A percentile compares a stretch with the other conserved stretches of the same genome.
These are phyloP conservation scores for Liriodendron chinense DNA, from an alignment of 164 flowering plant genomes.

Conservation along the genomic window DNA sequence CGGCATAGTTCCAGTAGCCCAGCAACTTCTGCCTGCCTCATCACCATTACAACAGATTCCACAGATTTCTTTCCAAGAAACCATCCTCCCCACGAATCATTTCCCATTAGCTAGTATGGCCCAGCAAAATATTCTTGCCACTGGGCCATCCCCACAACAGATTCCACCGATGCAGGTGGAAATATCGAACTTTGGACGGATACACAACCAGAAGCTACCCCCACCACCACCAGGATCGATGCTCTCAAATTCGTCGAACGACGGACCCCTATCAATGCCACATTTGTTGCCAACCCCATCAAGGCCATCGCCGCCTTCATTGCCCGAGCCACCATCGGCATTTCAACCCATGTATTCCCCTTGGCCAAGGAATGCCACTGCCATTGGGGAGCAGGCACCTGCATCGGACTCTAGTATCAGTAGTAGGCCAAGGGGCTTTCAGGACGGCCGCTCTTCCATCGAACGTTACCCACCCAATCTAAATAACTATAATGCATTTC, in stretches of 20 bases:
- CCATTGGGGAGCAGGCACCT: conserved; percentile 19
- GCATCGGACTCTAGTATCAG: conserved; percentile 23
- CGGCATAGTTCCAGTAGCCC: background rate
- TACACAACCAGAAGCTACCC: conserved; percentile 18
- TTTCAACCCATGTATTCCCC: conserved; percentile 11
- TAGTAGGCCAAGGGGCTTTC: conserved; percentile 9
- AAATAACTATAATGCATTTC: conserved; percentile 23
- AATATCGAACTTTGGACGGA: conserved; percentile 12
- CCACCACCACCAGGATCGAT: conserved; percentile 9
- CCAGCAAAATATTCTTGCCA: conserved; percentile 11
- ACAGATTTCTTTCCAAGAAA: conserved; percentile 7
- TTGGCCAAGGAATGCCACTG: conserved; percentile 9
- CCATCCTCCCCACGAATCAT: conserved; percentile 15
- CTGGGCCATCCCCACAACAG: conserved; percentile 14
- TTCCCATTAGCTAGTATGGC: conserved; percentile 6
- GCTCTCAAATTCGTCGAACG: conserved; percentile 11
- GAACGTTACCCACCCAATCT: conserved; percentile 24
- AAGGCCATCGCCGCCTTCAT: conserved; percentile 5
- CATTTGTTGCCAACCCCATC: conserved; percentile 8
- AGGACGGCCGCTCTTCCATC: conserved; percentile 20
- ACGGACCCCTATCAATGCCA: conserved; percentile 16
- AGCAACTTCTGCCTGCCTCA: conserved; percentile 2
- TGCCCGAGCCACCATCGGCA: conserved; percentile 18
- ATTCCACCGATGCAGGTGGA: conserved; percentile 7
- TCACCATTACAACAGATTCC: conserved; percentile 15